These are phyloP conservation scores for Schwanniomyces polymorphus DNA, from an alignment of 805 yeast genomes.

Conservation along the genomic window DNA sequence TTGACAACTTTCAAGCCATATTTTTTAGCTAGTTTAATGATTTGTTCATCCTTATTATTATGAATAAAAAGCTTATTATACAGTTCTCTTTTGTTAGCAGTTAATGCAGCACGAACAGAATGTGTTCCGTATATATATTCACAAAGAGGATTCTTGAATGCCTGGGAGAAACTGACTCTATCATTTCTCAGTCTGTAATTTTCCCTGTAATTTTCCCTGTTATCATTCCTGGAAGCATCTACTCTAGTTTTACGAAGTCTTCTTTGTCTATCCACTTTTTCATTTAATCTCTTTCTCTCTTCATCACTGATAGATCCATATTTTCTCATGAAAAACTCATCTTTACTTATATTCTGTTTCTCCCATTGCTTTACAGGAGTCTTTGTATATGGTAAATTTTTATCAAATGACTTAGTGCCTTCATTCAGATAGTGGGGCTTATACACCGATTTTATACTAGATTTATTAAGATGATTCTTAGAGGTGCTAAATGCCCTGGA, in stretches of 20 bases:
- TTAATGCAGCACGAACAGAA: slow-evolving; percentile 70
- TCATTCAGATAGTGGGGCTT: slow-evolving; percentile 9
- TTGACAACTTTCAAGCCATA: slow-evolving; percentile 37
- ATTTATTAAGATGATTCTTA: slow-evolving; percentile 1
- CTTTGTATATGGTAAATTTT: slow-evolving; percentile 20
- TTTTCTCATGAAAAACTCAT: slow-evolving; percentile 37
- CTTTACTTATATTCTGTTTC: slow-evolving; percentile 31
- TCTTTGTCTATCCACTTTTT: slow-evolving; percentile 32
- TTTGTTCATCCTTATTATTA: slow-evolving; percentile 36
- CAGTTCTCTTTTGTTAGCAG: slow-evolving; percentile 51
- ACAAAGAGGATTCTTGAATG: slow-evolving; percentile 42
- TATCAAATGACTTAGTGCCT: slow-evolving; percentile 20
- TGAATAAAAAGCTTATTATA: slow-evolving; percentile 53
- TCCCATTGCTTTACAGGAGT: slow-evolving; percentile 35
- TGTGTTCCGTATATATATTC: slow-evolving; percentile 80
- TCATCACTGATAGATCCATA: slow-evolving; percentile 29
- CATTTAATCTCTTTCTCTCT: slow-evolving; percentile 23
- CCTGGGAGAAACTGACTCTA: slow-evolving; percentile 3
- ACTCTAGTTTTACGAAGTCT: slow-evolving; percentile 23
- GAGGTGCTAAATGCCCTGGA: slow-evolving; percentile 5
- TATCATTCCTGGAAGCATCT: slow-evolving; percentile 15
- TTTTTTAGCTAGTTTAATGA: slow-evolving; percentile 48
- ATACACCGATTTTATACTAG: slow-evolving; percentile 6
- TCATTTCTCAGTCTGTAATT: neutral
- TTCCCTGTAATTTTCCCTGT: slow-evolving; percentile 1